Base-by-base conservation (phyloP, 495 filamentous ascomycete genomes). In the Penicillium lividum region DNA sequence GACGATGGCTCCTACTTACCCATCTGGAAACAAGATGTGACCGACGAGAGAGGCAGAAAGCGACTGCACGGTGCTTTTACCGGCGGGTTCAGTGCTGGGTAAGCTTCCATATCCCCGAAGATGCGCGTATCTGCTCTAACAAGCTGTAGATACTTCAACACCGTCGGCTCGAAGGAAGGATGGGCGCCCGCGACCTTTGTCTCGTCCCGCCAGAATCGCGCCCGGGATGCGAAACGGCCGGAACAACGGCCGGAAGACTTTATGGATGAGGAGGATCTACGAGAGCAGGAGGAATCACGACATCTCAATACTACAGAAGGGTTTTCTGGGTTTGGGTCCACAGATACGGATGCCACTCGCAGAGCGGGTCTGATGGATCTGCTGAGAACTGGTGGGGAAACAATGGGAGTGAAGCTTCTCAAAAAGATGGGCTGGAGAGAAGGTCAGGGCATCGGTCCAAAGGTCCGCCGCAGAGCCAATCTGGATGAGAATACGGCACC, bases 231-330 rank as follows among this genome's bases (percentile, higher is more conserved):
- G 27, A 68, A 69, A 47, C 56, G 76, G 13, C 78, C 81, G 7
- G 77, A 86, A 63, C 86, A 90, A 68, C 85, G 86, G 31, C 81
- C 86, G 8, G 93, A 98, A 64, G 94, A 98, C 68, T 98, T 92
- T 59, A 98, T 98, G 94, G 94, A 98, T 61, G 95, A 96, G 60
- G 95, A 98, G 73, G 94, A 98, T 73, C 75, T 96, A 10, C 88
- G 89, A 10, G 93, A 97, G 62, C 88, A 87, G 3, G 92, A 87
- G 51, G 93, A 97, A 71, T 80, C 86, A 3, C 81, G 82, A 61
- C 81, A 79, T 47, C 69, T 98, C 31, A 84, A 93, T 63, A 96
- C 89, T 0, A 76, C 83, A 1, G 75, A 84, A 30, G 82, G 78
- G 0, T 97, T 93, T 69, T 80, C 91, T 7, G 90, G 89, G 0